These are phyloP conservation scores for Salix exigua DNA, from an alignment of 345 rosid genomes.

Conservation along the genomic window DNA sequence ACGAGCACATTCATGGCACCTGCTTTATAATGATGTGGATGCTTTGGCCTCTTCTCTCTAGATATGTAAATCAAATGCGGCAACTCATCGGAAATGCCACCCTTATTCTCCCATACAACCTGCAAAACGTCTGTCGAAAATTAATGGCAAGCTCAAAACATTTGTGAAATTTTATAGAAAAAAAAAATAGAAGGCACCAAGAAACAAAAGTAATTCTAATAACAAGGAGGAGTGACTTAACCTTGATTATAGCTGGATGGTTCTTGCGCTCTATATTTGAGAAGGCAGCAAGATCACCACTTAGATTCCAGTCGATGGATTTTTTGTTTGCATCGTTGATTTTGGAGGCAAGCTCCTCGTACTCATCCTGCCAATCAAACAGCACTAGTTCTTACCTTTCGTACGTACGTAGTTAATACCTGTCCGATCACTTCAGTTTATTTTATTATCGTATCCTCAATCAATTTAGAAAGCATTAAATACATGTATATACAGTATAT, in stretches of 20 bases:
- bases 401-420: not conserved
- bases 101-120: conserved; percentile 54
- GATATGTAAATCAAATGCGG: conserved; percentile 65
- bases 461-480: not conserved
- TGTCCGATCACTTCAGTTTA: not conserved
- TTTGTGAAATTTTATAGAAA: not conserved
- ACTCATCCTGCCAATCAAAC: conserved; percentile 36
- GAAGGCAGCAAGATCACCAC: conserved; percentile 41
- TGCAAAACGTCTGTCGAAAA: conserved; percentile 1
- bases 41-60: conserved; percentile 54
- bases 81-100: conserved; percentile 24
- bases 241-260: conserved; percentile 63
- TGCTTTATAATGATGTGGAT: conserved; percentile 60
- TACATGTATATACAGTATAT: no score
- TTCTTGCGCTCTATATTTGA: conserved; percentile 29
- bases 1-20: conserved; percentile 82
- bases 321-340: conserved; percentile 35
- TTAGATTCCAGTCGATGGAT: conserved; percentile 16
- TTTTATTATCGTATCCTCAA: not conserved
- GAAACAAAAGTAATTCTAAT: not conserved
- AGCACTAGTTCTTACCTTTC: not conserved
- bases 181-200: not conserved
- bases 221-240: not conserved
- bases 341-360: conserved; percentile 39
- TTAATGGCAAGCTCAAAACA: not conserved